Conservation (phyloP, 2,329 filamentous ascomycete genomes). For the Acarospora socialis region DNA sequence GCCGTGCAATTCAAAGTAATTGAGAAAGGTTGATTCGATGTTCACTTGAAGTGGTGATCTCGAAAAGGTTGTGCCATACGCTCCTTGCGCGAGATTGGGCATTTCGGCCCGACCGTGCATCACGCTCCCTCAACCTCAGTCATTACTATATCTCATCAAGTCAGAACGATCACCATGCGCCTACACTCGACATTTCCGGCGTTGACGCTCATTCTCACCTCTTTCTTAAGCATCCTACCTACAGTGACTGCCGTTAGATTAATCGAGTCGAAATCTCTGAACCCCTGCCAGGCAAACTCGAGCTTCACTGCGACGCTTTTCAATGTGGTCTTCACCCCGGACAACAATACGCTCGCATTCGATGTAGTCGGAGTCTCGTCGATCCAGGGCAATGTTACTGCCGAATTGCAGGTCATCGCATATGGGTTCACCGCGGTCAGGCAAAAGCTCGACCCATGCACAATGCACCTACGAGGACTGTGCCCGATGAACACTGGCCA, state of each 20-base stretch:
- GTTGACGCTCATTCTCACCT: slow-evolving; percentile 23
- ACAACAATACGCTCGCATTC: slow-evolving; percentile 58
- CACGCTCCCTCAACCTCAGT: no score
- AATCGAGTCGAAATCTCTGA: slow-evolving; percentile 71
- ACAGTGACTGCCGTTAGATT: slow-evolving; percentile 47
- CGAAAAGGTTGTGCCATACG: no score
- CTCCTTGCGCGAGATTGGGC: no score
- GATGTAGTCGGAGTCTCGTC: slow-evolving; percentile 71
- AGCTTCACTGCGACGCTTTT: slow-evolving; percentile 80
- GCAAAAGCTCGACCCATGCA: slow-evolving; percentile 61
- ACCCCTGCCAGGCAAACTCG: slow-evolving; percentile 70
- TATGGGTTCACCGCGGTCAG: slow-evolving; percentile 67
- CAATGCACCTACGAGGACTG: slow-evolving; percentile 52
- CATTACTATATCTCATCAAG: no score
- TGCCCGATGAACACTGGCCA: slow-evolving; percentile 84
- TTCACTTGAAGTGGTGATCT: no score
- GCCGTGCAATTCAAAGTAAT: no score
- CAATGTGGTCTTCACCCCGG: slow-evolving; percentile 52
- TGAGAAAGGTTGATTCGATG: no score
- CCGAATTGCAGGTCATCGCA: slow-evolving; percentile 61
- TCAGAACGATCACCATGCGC: background rate
- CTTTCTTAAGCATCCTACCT: slow-evolving; percentile 27
- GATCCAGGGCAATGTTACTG: slow-evolving; percentile 67
- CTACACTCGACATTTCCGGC: slow-evolving; percentile 19
- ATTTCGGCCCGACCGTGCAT: no score